These are phyloP conservation scores for Alternaria gaisen DNA, from an alignment of 2,329 filamentous ascomycete genomes.

Conservation along the genomic window DNA sequence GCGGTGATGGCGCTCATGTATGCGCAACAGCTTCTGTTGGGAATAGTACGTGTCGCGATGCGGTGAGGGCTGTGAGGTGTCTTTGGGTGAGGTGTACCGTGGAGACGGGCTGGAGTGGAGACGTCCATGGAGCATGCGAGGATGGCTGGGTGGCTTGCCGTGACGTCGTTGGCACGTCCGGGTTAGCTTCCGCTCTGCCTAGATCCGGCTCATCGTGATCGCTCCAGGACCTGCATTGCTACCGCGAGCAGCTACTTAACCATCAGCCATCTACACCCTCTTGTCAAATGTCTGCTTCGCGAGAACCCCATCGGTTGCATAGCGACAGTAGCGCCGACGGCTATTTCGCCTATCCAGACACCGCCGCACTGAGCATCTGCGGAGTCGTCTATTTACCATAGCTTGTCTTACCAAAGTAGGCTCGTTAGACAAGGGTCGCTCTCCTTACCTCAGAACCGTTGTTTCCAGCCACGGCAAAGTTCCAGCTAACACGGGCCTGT, in stretches of 20 bases:
- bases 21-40: conserved; percentile 11
- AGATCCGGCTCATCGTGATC: not conserved
- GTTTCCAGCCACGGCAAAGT: conserved; percentile 5
- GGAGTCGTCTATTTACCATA: not conserved
- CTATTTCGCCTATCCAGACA: not conserved
- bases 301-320: not conserved
- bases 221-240: not conserved
- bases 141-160: conserved; percentile 6
- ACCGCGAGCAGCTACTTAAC: not conserved
- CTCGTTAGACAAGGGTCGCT: not conserved
- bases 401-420: not conserved
- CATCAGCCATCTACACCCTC: not conserved
- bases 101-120: conserved; percentile 2
- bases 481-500: conserved; percentile 1
- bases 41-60: conserved; percentile 1
- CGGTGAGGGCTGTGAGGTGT: conserved; percentile 5
- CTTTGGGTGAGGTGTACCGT: conserved; percentile 3
- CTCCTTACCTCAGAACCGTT: conserved; percentile 1
- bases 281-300: not conserved
- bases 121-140: not conserved
- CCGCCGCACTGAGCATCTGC: not conserved
- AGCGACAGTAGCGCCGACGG: not conserved
- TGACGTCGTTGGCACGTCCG: conserved; percentile 2
- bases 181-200: not conserved
- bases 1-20: conserved; percentile 39